phyloP scores from a whole-genome alignment of 139 green algal genomes.

The Ettlia oleoabundans region DNA sequence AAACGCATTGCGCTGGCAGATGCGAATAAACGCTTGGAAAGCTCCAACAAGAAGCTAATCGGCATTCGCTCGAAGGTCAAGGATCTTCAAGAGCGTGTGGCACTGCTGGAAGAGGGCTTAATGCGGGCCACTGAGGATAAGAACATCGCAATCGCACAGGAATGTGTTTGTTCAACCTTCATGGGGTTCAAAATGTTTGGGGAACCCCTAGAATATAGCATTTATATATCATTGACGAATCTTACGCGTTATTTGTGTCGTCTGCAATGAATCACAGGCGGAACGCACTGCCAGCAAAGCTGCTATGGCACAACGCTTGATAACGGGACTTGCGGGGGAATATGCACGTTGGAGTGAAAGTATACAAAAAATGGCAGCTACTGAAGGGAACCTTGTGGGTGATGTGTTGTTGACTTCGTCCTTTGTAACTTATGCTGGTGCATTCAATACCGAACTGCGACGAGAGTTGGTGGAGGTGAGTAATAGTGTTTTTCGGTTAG shows the following conservation, averaged over 20 bases:
- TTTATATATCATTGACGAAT: too few relatives aligned
- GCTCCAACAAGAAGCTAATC: conserved; percentile 87
- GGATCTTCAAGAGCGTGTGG: conserved; percentile 85
- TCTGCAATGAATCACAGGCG: conserved; percentile 55
- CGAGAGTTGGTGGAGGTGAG: conserved; percentile 17
- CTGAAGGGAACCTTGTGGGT: conserved; percentile 69
- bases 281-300: conserved; percentile 87
- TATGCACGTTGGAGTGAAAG: conserved; percentile 85
- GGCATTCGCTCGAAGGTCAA: conserved; percentile 83
- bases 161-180: background rate
- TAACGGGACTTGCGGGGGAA: conserved; percentile 89
- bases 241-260: too few relatives aligned
- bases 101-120: conserved; percentile 78
- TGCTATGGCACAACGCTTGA: conserved; percentile 85
- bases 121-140: conserved; percentile 93
- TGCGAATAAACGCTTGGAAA: conserved; percentile 85
- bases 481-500: background rate
- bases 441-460: conserved; percentile 87
- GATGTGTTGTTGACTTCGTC: conserved; percentile 81
- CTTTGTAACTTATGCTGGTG: conserved; percentile 89
- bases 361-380: conserved; percentile 74
- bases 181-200: too few relatives aligned
- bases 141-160: conserved; percentile 79
- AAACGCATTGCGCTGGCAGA: conserved; percentile 85
- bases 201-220: too few relatives aligned